A percentile compares a stretch with the other conserved stretches of the same genome.
These are phyloP conservation scores for Omphalotus guepiniiformis DNA, from an alignment of 768 basidiomycete species.

Conservation along the genomic window DNA sequence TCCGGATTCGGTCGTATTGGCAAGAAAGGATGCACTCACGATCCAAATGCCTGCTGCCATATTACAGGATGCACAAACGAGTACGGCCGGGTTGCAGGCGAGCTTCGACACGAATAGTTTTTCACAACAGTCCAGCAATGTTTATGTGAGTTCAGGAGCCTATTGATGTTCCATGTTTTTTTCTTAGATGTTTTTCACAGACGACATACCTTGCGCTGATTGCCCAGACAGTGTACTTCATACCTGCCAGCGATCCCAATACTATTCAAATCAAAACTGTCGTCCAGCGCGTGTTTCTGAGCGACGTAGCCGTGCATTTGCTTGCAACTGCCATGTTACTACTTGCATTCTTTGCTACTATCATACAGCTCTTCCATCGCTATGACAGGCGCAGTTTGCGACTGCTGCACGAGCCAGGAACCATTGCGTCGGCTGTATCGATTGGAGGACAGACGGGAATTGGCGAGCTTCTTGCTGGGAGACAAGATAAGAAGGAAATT, in stretches of 20 bases:
- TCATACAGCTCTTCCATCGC: slow-evolving; percentile 46
- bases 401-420: slow-evolving; percentile 46
- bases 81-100: slow-evolving; percentile 30
- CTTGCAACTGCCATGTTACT: slow-evolving; percentile 38
- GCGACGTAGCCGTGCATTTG: slow-evolving; percentile 40
- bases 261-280: slow-evolving; percentile 39
- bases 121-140: slow-evolving; percentile 30
- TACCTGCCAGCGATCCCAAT: slow-evolving; percentile 30
- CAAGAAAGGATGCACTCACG: slow-evolving; percentile 38
- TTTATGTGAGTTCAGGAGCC: slow-evolving; percentile 52
- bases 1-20: slow-evolving; percentile 36
- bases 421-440: slow-evolving; percentile 53
- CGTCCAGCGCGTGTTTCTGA: slow-evolving; percentile 44
- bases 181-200: slow-evolving; percentile 27
- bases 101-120: slow-evolving; percentile 36
- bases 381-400: slow-evolving; percentile 38
- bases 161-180: too few relatives aligned
- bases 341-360: slow-evolving; percentile 37
- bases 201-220: slow-evolving; percentile 45
- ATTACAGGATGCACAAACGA: slow-evolving; percentile 40
- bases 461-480: slow-evolving; percentile 36
- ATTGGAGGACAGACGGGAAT: slow-evolving; percentile 50
- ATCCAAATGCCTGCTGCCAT: slow-evolving; percentile 50
- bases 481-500: slow-evolving; percentile 23
- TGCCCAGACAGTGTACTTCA: slow-evolving; percentile 49